Conservation (phyloP, 352 stramenopile genomes). For the Stramenopiles sp. region DNA sequence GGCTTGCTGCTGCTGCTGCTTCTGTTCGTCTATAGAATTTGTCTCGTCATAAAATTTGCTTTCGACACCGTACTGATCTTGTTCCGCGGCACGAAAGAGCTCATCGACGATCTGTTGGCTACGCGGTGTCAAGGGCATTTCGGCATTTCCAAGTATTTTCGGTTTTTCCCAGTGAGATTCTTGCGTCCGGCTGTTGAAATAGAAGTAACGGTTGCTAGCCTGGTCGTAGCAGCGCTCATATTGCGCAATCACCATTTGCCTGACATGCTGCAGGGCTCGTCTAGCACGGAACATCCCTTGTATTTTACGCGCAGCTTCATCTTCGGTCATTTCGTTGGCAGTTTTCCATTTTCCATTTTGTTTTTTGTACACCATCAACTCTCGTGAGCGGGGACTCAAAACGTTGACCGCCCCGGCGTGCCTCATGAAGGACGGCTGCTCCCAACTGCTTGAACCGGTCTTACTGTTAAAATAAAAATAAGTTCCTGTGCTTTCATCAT, state of each 20-base stretch:
- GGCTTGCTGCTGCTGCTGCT: not conserved
- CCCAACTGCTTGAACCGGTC: constrained; percentile 41
- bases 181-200: constrained; percentile 48
- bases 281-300: constrained; percentile 48
- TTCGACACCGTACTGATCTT: not conserved
- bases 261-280: constrained; percentile 41
- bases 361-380: constrained; percentile 11
- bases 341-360: constrained; percentile 7
- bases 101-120: constrained; percentile 5
- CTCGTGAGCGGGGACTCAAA: not conserved
- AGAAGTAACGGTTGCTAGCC: constrained; percentile 30
- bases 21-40: not conserved
- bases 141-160: constrained; percentile 13
- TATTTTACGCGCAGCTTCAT: constrained; percentile 40
- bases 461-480: constrained; percentile 51
- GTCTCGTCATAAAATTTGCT: too few relatives aligned
- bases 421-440: constrained; percentile 31
- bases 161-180: constrained; percentile 44
- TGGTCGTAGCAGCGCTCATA: constrained; percentile 41
- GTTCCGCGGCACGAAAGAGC: not conserved
- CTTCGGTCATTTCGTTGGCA: constrained; percentile 26
- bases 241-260: constrained; percentile 34
- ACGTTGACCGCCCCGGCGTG: not conserved
- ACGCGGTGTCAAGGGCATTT: constrained; percentile 8
- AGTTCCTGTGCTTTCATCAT: constrained; percentile 29